Percentiles rank a stretch among this genome's conserved stretches.
phyloP scores from a whole-genome alignment of 2,329 filamentous ascomycete species.

The Cadophora malorum region DNA sequence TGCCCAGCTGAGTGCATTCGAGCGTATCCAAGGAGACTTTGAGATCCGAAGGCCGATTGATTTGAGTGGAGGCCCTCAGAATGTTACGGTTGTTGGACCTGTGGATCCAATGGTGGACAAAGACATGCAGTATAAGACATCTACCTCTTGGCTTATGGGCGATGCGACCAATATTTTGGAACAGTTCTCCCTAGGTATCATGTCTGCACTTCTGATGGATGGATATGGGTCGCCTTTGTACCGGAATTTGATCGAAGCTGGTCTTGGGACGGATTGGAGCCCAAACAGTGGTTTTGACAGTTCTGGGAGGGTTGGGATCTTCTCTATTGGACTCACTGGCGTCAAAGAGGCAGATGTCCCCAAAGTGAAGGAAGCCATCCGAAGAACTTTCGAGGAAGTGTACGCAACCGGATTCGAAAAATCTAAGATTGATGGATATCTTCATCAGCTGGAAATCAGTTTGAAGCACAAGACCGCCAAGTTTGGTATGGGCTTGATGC shows the following conservation, averaged over 20 bases:
- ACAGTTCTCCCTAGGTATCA: constrained; percentile 82
- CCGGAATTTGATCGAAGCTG: constrained; percentile 84
- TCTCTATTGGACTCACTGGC: constrained; percentile 91
- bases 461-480: constrained; percentile 96
- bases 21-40: constrained; percentile 70
- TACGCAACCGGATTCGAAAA: constrained; percentile 82
- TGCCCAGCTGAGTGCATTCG: constrained; percentile 74
- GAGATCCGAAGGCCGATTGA: constrained; percentile 79
- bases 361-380: constrained; percentile 76
- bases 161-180: constrained; percentile 84
- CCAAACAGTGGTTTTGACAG: constrained; percentile 93
- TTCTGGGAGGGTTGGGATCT: constrained; percentile 77
- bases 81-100: constrained; percentile 78
- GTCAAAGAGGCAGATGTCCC: constrained; percentile 80
- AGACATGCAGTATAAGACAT: constrained; percentile 92
- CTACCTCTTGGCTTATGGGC: constrained; percentile 89
- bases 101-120: constrained; percentile 85
- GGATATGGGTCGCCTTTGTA: constrained; percentile 96
- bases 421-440: constrained; percentile 88
- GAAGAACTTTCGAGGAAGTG: constrained; percentile 73
- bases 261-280: constrained; percentile 90
- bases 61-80: constrained; percentile 68
- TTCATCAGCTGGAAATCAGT: constrained; percentile 92
- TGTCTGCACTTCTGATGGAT: constrained; percentile 86
- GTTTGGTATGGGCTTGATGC: constrained; percentile 90